Percentiles rank a stretch among this genome's conserved stretches.
Evolutionary conservation across 352 stramenopile genomes (phyloP).

Genomic region (Globisporangium splendens): DNA sequence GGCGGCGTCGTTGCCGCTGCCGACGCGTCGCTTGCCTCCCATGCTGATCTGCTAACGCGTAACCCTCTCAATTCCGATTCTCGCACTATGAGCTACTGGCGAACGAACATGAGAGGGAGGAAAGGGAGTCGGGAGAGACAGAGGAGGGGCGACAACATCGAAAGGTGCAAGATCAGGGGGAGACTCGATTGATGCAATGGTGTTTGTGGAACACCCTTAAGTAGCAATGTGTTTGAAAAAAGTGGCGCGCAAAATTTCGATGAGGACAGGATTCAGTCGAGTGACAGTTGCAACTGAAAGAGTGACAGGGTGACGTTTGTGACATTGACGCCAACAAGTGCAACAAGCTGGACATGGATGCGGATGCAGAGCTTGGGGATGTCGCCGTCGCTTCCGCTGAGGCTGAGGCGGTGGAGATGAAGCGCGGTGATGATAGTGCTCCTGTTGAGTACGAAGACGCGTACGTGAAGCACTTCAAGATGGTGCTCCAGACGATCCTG

Average conservation of each 20-base stretch:
- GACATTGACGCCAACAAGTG: background rate
- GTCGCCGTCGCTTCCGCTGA: background rate
- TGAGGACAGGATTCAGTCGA: background rate
- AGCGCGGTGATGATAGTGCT: no score
- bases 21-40: conserved; percentile 10
- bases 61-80: conserved; percentile 13
- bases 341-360: background rate
- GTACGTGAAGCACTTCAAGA: conserved; percentile 58
- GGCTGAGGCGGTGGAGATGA: background rate
- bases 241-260: background rate
- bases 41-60: conserved; percentile 6
- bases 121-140: background rate
- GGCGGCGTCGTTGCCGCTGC: background rate
- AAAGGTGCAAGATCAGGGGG: conserved; percentile 3
- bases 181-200: background rate
- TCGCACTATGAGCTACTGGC: conserved; percentile 1
- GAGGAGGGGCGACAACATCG: background rate
- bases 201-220: background rate
- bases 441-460: conserved; percentile 36
- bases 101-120: conserved; percentile 13
- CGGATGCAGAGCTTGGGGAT: no score
- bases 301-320: background rate
- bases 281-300: no score
- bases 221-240: conserved; percentile 4
- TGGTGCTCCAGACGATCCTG: conserved; percentile 48